These are phyloP conservation scores for Rusavskia elegans DNA, from an alignment of 495 filamentous ascomycete genomes.

Conservation along the genomic window DNA sequence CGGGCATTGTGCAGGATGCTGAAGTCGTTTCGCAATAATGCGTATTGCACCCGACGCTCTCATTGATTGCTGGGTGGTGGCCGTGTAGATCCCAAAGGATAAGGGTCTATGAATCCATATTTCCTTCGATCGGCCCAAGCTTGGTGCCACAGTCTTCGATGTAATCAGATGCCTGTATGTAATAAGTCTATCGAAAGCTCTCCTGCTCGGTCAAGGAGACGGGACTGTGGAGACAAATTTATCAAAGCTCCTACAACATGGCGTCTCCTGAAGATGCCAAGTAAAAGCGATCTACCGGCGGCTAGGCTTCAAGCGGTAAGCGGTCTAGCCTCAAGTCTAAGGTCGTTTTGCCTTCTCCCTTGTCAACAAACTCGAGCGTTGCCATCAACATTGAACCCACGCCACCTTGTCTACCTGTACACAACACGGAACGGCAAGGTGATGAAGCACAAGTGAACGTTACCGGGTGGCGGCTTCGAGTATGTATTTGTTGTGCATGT, in stretches of 20 bases:
- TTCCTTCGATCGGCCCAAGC: background rate
- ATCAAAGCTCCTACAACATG: too few species aligned
- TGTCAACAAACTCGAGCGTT: background rate
- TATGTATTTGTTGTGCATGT: too few species aligned
- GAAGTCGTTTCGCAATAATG: background rate
- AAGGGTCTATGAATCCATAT: background rate
- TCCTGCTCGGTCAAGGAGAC: background rate
- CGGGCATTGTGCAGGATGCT: slow-evolving; percentile 18
- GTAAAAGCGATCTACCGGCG: background rate
- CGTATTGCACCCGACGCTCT: background rate
- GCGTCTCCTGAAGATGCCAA: background rate
- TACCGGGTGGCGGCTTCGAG: too few species aligned
- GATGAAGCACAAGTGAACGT: too few species aligned
- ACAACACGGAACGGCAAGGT: too few species aligned
- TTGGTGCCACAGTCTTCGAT: background rate
- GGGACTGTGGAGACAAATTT: background rate
- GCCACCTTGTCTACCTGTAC: background rate
- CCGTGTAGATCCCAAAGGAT: background rate
- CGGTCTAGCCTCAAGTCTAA: too few species aligned
- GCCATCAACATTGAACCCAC: too few species aligned
- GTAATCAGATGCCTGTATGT: too few species aligned
- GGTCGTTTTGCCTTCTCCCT: too few species aligned
- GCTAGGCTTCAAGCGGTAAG: background rate
- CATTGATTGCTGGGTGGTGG: background rate
- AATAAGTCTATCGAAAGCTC: background rate